These are phyloP conservation scores for Auxenochlorella pyrenoidosa DNA, from an alignment of 139 green algal species.

Conservation along the genomic window DNA sequence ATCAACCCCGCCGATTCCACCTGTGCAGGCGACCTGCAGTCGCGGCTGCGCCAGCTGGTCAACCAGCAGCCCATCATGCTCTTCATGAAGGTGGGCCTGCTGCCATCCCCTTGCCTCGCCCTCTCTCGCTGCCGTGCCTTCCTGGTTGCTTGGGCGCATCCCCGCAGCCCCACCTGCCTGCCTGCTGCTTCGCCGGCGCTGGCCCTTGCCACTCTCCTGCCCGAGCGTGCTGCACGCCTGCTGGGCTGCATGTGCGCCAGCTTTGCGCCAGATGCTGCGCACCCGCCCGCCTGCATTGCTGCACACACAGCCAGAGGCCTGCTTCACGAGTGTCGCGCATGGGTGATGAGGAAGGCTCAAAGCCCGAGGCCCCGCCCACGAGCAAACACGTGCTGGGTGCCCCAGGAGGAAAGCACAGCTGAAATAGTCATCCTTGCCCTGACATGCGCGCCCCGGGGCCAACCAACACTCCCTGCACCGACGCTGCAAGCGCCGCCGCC, in stretches of 20 bases:
- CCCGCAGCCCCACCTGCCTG: not conserved
- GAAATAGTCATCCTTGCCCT: constrained; percentile 40
- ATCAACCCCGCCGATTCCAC: no score
- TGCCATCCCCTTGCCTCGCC: not conserved
- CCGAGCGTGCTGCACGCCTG: not conserved
- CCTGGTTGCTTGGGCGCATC: not conserved
- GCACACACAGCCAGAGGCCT: not conserved
- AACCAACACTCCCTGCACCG: not conserved
- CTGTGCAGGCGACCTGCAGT: constrained; percentile 30
- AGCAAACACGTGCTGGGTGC: constrained; percentile 17
- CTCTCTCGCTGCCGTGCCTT: not conserved
- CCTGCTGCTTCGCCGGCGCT: not conserved
- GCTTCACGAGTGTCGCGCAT: not conserved
- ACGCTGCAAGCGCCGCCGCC: no score
- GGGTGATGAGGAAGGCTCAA: constrained; percentile 31
- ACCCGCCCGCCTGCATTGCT: not conserved
- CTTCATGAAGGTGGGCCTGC: constrained; percentile 86
- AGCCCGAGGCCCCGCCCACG: constrained; percentile 20
- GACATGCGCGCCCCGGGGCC: constrained; percentile 14
- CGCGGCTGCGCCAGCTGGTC: constrained; percentile 72
- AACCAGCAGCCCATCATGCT: constrained; percentile 67
- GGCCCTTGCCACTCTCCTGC: no score
- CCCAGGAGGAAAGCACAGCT: constrained; percentile 33
- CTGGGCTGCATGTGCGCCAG: not conserved
- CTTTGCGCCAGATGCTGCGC: not conserved